These are phyloP conservation scores for Drechmeria coniospora DNA, from an alignment of 2,329 filamentous ascomycete genomes.

Conservation along the genomic window DNA sequence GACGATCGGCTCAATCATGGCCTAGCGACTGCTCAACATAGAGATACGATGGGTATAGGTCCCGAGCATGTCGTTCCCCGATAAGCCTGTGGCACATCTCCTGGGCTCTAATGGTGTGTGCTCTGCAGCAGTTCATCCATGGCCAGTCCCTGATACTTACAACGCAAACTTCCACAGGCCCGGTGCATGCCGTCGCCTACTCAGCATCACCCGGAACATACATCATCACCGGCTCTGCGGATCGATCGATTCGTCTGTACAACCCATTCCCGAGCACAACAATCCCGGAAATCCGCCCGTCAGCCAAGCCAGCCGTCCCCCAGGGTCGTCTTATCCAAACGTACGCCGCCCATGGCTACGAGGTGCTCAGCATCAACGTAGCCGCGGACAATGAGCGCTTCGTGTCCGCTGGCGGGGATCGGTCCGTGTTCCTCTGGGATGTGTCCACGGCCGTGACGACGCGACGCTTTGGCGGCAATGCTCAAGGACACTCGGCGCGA, in stretches of 20 bases:
- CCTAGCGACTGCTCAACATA: too few relatives aligned
- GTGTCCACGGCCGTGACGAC: slow-evolving; percentile 66
- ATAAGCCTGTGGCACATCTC: slow-evolving; percentile 37
- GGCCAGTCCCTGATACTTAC: neutral
- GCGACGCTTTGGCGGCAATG: slow-evolving; percentile 51
- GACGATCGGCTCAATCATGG: too few relatives aligned
- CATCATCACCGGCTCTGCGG: slow-evolving; percentile 72
- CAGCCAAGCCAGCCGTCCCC: slow-evolving; percentile 17
- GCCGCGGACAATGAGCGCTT: slow-evolving; percentile 68
- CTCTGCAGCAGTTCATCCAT: neutral
- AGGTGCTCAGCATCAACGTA: slow-evolving; percentile 69
- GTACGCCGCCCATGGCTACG: slow-evolving; percentile 83
- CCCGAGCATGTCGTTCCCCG: slow-evolving; percentile 27
- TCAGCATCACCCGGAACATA: slow-evolving; percentile 59
- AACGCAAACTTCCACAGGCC: slow-evolving; percentile 29
- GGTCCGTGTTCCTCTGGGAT: slow-evolving; percentile 87
- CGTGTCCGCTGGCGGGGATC: slow-evolving; percentile 77
- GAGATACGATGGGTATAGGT: slow-evolving; percentile 9
- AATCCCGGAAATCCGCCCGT: slow-evolving; percentile 13
- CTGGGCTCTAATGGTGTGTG: slow-evolving; percentile 41
- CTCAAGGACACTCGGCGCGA: slow-evolving; percentile 49
- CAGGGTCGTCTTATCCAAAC: slow-evolving; percentile 61
- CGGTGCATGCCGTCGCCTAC: slow-evolving; percentile 58
- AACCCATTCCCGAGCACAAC: slow-evolving; percentile 47
- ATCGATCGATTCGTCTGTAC: slow-evolving; percentile 74